Evolutionary conservation across 2,329 filamentous ascomycete genomes (phyloP), one percentile per base, ranked within the genome.

Genomic region (Scleromitrula shiraiana): DNA sequence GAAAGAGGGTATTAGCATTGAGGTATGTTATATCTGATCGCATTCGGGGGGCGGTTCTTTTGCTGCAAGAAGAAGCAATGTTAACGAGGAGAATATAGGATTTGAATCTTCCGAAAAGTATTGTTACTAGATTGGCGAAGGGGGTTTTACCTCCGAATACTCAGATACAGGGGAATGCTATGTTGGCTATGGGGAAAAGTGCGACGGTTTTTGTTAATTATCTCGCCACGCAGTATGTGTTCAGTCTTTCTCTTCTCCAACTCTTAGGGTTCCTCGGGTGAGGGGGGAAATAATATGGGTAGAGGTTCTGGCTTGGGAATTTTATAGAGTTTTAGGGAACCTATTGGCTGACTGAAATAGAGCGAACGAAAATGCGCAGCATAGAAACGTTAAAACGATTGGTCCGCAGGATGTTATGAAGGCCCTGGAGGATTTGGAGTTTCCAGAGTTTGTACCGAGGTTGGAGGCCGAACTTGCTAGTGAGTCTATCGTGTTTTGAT

Each of bases 181-280:
- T 90, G 46, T 68, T 88, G 43, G 87, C 86, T 8, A 76, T 93
- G 70, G 84, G 79, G 56, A 90, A 90, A 68, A 85, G 84, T 65
- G 83, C 87, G 7, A 90, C 85, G 1, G 82, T 93, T 0, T 93
- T 93, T 61, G 83, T 93, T 58, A 91, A 80, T 67, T 87, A 90
- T 64, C 71, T 93, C 26, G 82, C 85, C 37, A 76, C 79, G 52
- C 77, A 82, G 86, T 91, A 75, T 46, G 83, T 73, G 19, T n/a
- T n/a, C n/a, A 26, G 26, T 23, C 33, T 29, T 15, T 22, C 12
- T 10, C 9, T 9, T 26, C 23, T 8, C 32, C 17, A 19, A 14
- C 20, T 12, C 10, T 37, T 19, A 7, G 20, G 12, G 10, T 20
- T 9, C 6, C n/a, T 37, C 15, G n/a, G 6, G 33, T 20, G 33